Evolutionary conservation across 2,329 filamentous ascomycete species (phyloP).

Genomic region (Zalaria sp.): DNA sequence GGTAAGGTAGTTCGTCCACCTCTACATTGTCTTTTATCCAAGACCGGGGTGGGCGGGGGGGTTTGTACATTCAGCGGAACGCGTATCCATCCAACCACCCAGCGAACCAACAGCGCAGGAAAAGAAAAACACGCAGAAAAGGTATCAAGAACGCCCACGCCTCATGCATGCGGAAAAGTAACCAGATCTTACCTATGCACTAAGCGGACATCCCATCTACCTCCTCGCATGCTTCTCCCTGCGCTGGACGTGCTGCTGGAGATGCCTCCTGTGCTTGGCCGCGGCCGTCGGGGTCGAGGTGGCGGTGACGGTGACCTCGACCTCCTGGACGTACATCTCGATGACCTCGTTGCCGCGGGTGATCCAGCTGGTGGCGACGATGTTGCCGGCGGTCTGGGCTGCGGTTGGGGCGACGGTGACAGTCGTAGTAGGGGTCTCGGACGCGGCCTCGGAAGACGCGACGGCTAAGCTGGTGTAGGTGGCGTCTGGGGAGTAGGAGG

Average conservation of each 20-base stretch:
- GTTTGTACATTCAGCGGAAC: no score
- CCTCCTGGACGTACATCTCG: conserved; percentile 30
- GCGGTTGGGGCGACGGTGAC: conserved; percentile 14
- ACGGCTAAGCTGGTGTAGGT: background rate
- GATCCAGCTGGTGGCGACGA: conserved; percentile 26
- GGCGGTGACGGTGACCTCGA: conserved; percentile 26
- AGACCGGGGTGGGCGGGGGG: no score
- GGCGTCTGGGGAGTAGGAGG: background rate
- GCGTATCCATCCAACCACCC: no score
- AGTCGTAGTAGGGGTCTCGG: background rate
- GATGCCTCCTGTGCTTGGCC: conserved; percentile 13
- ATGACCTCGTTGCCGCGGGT: conserved; percentile 29
- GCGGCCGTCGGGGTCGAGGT: conserved; percentile 12
- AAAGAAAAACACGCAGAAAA: no score
- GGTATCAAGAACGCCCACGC: no score
- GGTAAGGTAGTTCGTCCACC: no score
- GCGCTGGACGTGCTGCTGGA: conserved; percentile 8
- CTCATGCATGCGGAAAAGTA: no score
- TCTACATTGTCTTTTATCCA: no score
- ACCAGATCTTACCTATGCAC: no score
- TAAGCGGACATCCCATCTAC: no score
- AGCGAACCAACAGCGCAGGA: no score
- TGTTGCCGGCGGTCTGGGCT: conserved; percentile 8
- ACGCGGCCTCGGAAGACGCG: background rate
- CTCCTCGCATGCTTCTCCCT: no score